Percentiles rank a stretch among this genome's conserved stretches.
These are phyloP conservation scores for Claviceps sp. DNA, from an alignment of 2,329 filamentous ascomycete species.

Conservation along the genomic window DNA sequence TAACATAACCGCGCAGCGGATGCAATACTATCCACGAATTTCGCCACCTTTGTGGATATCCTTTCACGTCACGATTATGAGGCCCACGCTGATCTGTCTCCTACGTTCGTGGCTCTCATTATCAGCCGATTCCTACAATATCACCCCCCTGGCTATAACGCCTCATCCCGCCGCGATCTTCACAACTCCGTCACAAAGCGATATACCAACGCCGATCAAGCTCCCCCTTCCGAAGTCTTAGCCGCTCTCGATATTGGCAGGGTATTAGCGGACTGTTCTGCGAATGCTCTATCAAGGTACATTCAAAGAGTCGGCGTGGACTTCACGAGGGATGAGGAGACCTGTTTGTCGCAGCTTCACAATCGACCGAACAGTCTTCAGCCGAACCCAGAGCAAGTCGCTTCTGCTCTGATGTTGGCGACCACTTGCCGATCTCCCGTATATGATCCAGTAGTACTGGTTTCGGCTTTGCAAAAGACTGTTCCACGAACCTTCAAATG, in stretches of 20 bases:
- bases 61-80: constrained; percentile 52
- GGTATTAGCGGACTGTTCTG: constrained; percentile 44
- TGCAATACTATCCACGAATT: constrained; percentile 74
- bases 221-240: constrained; percentile 57
- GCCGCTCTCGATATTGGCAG: constrained; percentile 57
- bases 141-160: constrained; percentile 74
- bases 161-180: constrained; percentile 58
- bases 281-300: constrained; percentile 45
- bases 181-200: constrained; percentile 53
- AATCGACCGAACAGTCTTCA: constrained; percentile 40
- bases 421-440: constrained; percentile 43
- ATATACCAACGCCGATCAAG: constrained; percentile 49
- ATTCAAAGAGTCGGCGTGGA: constrained; percentile 64
- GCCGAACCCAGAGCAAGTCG: constrained; percentile 70
- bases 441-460: constrained; percentile 38
- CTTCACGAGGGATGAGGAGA: constrained; percentile 64
- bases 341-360: constrained; percentile 41
- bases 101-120: constrained; percentile 62
- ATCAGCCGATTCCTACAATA: constrained; percentile 80
- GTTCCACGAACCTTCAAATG: constrained; percentile 52
- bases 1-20: constrained; percentile 46
- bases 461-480: constrained; percentile 50
- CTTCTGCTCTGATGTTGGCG: constrained; percentile 59
- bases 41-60: constrained; percentile 62
- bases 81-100: constrained; percentile 51